Evolutionary conservation across 257 asterid genomes (phyloP).

Genomic region (Nicotiana obtusifolia): DNA sequence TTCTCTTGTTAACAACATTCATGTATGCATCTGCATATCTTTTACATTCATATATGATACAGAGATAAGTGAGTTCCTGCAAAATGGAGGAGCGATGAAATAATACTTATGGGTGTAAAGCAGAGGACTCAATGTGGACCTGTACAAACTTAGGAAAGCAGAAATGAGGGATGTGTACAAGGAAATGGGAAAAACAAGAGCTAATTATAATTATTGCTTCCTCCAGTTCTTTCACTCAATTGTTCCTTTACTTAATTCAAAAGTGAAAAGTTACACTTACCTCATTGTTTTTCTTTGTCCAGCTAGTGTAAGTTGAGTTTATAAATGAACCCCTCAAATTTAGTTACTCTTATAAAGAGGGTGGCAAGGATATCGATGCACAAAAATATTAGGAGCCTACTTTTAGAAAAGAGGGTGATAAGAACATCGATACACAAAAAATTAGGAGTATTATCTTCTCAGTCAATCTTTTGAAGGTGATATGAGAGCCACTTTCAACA

Average conservation of each 20-base stretch:
- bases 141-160: background rate
- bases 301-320: background rate
- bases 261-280: background rate
- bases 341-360: background rate
- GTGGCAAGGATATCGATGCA: background rate
- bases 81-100: background rate
- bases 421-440: background rate
- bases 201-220: background rate
- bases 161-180: background rate
- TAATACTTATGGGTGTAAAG: background rate
- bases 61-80: background rate
- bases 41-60: background rate
- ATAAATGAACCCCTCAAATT: background rate
- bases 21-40: background rate
- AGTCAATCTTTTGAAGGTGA: background rate
- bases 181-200: background rate
- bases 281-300: background rate
- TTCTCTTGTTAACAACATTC: background rate
- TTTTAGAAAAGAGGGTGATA: no score
- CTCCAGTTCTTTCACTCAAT: background rate
- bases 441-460: background rate
- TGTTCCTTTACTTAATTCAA: background rate
- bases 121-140: background rate
- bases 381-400: no score
- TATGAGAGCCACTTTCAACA: background rate